These are phyloP conservation scores for Phytophthora meadii DNA, from an alignment of 352 stramenopile genomes.

Conservation along the genomic window DNA sequence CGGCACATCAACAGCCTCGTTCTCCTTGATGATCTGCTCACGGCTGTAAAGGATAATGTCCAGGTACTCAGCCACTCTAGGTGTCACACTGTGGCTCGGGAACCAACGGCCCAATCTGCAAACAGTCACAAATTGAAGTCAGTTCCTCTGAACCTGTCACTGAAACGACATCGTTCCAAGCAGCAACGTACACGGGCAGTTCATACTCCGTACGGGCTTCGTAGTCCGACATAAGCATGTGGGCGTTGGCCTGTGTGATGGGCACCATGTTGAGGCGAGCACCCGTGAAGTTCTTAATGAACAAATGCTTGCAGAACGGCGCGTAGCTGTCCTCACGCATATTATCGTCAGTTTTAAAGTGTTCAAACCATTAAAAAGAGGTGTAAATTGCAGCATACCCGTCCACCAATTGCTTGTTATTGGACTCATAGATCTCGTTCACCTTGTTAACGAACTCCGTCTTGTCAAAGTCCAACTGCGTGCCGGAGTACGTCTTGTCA, in stretches of 20 bases:
- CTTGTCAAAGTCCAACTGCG: conserved; percentile 79
- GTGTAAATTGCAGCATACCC: conserved; percentile 40
- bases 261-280: conserved; percentile 88
- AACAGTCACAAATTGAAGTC: conserved; percentile 9
- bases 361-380: background rate
- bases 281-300: conserved; percentile 95
- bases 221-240: conserved; percentile 94
- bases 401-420: conserved; percentile 72
- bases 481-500: conserved; percentile 75
- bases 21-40: conserved; percentile 98
- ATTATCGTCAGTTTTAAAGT: conserved; percentile 1
- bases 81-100: conserved; percentile 89
- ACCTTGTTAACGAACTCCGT: conserved; percentile 80
- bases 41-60: conserved; percentile 99
- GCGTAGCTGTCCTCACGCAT: conserved; percentile 85
- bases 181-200: conserved; percentile 87
- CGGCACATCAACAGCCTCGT: conserved; percentile 76
- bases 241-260: conserved; percentile 95
- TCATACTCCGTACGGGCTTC: conserved; percentile 94
- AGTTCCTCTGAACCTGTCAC: conserved; percentile 1
- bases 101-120: conserved; percentile 90
- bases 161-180: background rate
- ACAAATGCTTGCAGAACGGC: conserved; percentile 99
- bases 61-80: conserved; percentile 93
- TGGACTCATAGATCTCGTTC: conserved; percentile 81